Conservation (phyloP, 2,329 filamentous ascomycete species). For the Chaetomiaceae sp. region DNA sequence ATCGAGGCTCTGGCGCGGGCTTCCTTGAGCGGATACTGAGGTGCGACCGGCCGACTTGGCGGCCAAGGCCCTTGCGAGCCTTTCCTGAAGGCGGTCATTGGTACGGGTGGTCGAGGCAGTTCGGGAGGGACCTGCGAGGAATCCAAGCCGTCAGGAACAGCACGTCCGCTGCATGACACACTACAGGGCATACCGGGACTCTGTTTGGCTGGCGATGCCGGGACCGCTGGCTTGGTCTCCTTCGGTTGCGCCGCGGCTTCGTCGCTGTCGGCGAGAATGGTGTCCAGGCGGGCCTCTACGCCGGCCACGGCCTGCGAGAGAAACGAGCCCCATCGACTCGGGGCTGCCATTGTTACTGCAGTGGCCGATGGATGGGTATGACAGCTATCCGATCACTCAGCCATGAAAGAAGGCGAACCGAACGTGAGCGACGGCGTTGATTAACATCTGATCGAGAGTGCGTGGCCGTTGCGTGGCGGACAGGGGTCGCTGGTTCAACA, state of each 20-base stretch:
- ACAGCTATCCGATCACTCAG: slow-evolving; percentile 6
- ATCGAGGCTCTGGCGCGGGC: slow-evolving; percentile 42
- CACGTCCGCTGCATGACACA: not conserved
- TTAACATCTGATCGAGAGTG: slow-evolving; percentile 15
- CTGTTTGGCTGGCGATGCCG: slow-evolving; percentile 33
- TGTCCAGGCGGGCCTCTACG: slow-evolving; percentile 89
- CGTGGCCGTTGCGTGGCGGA: not conserved
- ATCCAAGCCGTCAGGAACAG: slow-evolving; percentile 21
- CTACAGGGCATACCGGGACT: slow-evolving; percentile 29
- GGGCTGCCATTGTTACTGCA: slow-evolving; percentile 44
- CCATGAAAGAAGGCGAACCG: slow-evolving; percentile 11
- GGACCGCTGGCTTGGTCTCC: slow-evolving; percentile 26
- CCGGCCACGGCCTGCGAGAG: slow-evolving; percentile 88
- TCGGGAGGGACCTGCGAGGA: slow-evolving; percentile 48
- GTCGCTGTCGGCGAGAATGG: slow-evolving; percentile 78
- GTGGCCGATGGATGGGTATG: not conserved
- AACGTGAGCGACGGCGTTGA: not conserved
- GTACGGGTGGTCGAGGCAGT: slow-evolving; percentile 59
- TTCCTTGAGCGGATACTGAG: slow-evolving; percentile 35
- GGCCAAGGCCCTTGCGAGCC: slow-evolving; percentile 81
- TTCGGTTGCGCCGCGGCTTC: slow-evolving; percentile 36
- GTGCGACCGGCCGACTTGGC: slow-evolving; percentile 49
- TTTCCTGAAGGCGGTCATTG: slow-evolving; percentile 83
- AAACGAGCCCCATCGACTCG: slow-evolving; percentile 69
- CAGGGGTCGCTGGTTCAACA: not conserved